Conservation (phyloP, 2,329 filamentous ascomycete species). For the Botrytis squamosa region DNA sequence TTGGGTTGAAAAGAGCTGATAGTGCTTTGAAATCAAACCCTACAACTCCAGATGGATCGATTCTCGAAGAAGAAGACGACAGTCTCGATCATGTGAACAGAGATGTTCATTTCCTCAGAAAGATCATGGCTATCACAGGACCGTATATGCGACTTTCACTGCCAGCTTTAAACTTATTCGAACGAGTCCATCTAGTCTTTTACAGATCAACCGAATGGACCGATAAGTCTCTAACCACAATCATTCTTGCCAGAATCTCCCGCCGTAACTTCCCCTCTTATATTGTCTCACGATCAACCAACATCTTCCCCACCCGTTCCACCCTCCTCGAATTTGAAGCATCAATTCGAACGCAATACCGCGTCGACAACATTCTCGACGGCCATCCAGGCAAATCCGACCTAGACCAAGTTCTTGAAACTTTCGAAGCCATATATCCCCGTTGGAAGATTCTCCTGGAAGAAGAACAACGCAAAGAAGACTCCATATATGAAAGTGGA, state of each 20-base stretch:
- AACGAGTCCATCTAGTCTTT: slow-evolving; percentile 92
- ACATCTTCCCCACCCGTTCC: slow-evolving; percentile 77
- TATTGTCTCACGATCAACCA: slow-evolving; percentile 83
- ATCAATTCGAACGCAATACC: slow-evolving; percentile 76
- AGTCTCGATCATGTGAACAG: slow-evolving; percentile 56
- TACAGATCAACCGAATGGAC: slow-evolving; percentile 97
- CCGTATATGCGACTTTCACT: slow-evolving; percentile 80
- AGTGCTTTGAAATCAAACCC: slow-evolving; percentile 23
- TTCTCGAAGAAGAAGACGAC: slow-evolving; percentile 48
- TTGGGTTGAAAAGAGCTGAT: slow-evolving; percentile 58
- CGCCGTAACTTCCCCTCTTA: slow-evolving; percentile 85
- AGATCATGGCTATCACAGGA: slow-evolving; percentile 75
- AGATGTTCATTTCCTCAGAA: slow-evolving; percentile 71
- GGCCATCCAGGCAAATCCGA: slow-evolving; percentile 65
- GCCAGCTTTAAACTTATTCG: slow-evolving; percentile 75
- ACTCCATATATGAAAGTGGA: slow-evolving; percentile 71
- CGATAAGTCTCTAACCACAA: slow-evolving; percentile 91
- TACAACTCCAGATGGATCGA: slow-evolving; percentile 25
- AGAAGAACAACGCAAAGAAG: slow-evolving; percentile 77
- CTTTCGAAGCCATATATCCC: slow-evolving; percentile 72
- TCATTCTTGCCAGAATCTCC: slow-evolving; percentile 89
- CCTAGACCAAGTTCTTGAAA: slow-evolving; percentile 65
- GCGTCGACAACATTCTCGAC: slow-evolving; percentile 79
- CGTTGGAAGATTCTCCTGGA: slow-evolving; percentile 74
- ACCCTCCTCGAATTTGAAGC: slow-evolving; percentile 86